Evolutionary conservation across 257 asterid genomes (phyloP).

Genomic region (Hygrophila difformis): DNA sequence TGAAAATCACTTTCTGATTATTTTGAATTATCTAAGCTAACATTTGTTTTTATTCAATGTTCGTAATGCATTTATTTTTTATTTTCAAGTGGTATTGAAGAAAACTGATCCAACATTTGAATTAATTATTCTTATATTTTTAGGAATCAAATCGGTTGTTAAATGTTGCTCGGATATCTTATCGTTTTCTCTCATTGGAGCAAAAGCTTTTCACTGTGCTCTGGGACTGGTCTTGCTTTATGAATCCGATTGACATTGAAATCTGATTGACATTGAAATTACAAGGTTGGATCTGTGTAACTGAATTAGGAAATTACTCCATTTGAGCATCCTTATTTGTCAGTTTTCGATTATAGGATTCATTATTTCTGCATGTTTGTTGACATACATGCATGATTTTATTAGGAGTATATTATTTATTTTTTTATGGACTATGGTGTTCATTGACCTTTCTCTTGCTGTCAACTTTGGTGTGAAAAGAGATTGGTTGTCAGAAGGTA

Average conservation of each 20-base stretch:
- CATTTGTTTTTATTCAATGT: neutral
- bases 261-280: conserved; percentile 16
- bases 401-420: too few relatives aligned
- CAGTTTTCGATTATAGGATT: neutral
- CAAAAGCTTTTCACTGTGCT: conserved; percentile 47
- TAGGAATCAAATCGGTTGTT: conserved; percentile 48
- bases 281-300: conserved; percentile 29
- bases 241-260: conserved; percentile 44
- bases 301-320: neutral
- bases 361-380: conserved; percentile 1
- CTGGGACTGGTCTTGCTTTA: conserved; percentile 88
- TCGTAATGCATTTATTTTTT: too few relatives aligned
- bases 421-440: too few relatives aligned
- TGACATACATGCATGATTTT: conserved; percentile 2
- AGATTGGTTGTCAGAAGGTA: neutral
- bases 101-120: too few relatives aligned
- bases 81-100: too few relatives aligned
- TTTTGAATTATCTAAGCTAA: too few relatives aligned
- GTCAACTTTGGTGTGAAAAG: neutral
- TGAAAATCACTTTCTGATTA: conserved; percentile 26
- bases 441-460: neutral
- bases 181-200: conserved; percentile 58
- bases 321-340: neutral
- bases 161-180: conserved; percentile 53
- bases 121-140: too few relatives aligned